These are phyloP conservation scores for Paraconiothyrium sp. DNA, from an alignment of 2,329 filamentous ascomycete genomes.

Conservation along the genomic window DNA sequence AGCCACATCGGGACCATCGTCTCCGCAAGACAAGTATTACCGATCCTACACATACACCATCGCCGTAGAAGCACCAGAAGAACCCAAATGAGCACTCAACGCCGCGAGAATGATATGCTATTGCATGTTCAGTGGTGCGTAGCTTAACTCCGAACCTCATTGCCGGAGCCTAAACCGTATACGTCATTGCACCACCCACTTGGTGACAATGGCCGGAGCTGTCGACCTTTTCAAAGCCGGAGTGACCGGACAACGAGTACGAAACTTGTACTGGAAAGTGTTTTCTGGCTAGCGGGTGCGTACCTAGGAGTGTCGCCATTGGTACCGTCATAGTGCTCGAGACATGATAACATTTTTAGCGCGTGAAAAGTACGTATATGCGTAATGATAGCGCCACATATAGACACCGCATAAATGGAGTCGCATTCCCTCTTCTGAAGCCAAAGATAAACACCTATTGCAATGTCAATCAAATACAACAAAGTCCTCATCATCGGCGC, in stretches of 20 bases:
- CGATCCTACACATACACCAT: neutral
- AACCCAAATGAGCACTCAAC: neutral
- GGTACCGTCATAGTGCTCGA: neutral
- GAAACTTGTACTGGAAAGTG: neutral
- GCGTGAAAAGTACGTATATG: neutral
- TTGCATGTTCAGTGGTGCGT: neutral
- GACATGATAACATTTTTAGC: too few relatives aligned
- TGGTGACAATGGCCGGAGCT: constrained; percentile 5
- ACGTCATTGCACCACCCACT: constrained; percentile 14
- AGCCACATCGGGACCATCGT: constrained; percentile 2
- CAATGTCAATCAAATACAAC: constrained; percentile 59
- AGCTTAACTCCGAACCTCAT: constrained; percentile 7
- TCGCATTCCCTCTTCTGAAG: neutral
- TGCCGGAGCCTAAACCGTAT: constrained; percentile 1
- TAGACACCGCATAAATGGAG: constrained; percentile 4
- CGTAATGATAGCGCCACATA: constrained; percentile 22
- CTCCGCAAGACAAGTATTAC: neutral
- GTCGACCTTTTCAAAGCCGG: constrained; percentile 5
- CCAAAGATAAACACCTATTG: constrained; percentile 16
- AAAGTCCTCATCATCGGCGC: constrained; percentile 65
- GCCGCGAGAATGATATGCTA: too few relatives aligned
- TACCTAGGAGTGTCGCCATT: neutral
- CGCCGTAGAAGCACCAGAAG: too few relatives aligned
- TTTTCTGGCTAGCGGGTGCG: neutral
- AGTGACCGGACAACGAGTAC: neutral